Evolutionary conservation across 2,329 filamentous ascomycete species (phyloP), one percentile per base, ranked within the genome.

Genomic region (Alternaria gansuensis): DNA sequence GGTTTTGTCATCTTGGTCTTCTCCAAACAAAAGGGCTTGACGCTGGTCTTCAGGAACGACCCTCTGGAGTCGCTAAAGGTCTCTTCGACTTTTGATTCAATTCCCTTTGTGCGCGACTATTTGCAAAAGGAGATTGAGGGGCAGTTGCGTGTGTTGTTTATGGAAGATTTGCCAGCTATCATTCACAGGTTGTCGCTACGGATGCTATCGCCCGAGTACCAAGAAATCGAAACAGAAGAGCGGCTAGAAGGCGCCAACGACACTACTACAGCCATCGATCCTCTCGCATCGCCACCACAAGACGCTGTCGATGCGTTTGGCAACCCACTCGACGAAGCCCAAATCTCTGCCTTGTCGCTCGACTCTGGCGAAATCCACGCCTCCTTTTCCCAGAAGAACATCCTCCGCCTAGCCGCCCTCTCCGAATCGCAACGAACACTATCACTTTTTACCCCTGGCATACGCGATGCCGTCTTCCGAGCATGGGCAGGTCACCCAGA

Each of bases 1-100:
- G 95, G 94, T 10, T 98, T 99, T 77, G 96, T 99, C 68, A 97
- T 99, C 58, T 80, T 99, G 49, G 95, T 99, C 62, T 99, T 99
- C 77, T 98, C 94, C 3, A 94, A 93, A 76, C 93, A 97, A 80
- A 99, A 99, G 76, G 95, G 95, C 21, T 85, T 99, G 57, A 99
- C 95, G 1, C 84, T 99, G 46, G 95, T 99, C 43, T 99, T 99
- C 77, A 90, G 95, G 70, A 98, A 99, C 85, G 95, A 99, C 76
- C 95, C 95, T 4, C 87, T 99, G 62, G 95, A 99, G 77, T 97
- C 94, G 4, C 88, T 99, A 72, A 98, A 97, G 82, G 95, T 99
- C 66, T 98, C 94, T 0, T 98, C 94, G 67, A 99, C 95, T 43
- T 99, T 99, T 78, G 95, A 99, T 81, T 97, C 94, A 11, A 99